A percentile compares a stretch with the other conserved stretches of the same genome.
phyloP scores from a whole-genome alignment of 148 eudicot species.

The Linanthus parryae region DNA sequence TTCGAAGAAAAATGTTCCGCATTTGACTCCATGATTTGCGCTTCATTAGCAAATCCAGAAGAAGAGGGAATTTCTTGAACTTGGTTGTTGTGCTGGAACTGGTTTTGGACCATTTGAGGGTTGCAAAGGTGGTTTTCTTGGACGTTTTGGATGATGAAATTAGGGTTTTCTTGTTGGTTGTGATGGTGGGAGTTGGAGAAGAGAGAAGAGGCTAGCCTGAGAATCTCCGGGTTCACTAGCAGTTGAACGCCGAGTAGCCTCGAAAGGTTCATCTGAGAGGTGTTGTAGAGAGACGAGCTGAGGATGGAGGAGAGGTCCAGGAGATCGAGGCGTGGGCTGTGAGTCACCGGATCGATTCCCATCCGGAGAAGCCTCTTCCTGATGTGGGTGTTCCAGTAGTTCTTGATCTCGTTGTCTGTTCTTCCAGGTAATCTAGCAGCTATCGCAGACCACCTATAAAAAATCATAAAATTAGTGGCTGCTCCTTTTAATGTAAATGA shows the following conservation, averaged over 20 bases:
- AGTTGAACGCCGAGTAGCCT: conserved; percentile 50
- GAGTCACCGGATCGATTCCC: conserved; percentile 98
- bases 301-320: conserved; percentile 66
- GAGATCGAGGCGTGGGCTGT: conserved; percentile 83
- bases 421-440: conserved; percentile 93
- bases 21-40: too few species aligned
- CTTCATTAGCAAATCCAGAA: conserved; percentile 25
- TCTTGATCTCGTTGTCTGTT: conserved; percentile 92
- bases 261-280: conserved; percentile 55
- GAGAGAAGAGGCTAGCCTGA: conserved; percentile 61
- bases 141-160: conserved; percentile 21
- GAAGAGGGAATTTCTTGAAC: conserved; percentile 36
- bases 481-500: background rate
- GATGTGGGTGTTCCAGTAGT: conserved; percentile 95
- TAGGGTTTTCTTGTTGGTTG: conserved; percentile 39
- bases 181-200: conserved; percentile 34
- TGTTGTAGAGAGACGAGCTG: conserved; percentile 32
- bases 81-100: conserved; percentile 27
- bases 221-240: conserved; percentile 53
- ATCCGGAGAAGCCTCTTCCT: conserved; percentile 72
- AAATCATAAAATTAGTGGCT: too few species aligned
- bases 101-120: too few species aligned
- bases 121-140: conserved; percentile 22
- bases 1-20: too few species aligned
- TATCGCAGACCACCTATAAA: conserved; percentile 84